phyloP scores from a whole-genome alignment of 2,329 filamentous ascomycete species.

The Colletotrichum aenigma region DNA sequence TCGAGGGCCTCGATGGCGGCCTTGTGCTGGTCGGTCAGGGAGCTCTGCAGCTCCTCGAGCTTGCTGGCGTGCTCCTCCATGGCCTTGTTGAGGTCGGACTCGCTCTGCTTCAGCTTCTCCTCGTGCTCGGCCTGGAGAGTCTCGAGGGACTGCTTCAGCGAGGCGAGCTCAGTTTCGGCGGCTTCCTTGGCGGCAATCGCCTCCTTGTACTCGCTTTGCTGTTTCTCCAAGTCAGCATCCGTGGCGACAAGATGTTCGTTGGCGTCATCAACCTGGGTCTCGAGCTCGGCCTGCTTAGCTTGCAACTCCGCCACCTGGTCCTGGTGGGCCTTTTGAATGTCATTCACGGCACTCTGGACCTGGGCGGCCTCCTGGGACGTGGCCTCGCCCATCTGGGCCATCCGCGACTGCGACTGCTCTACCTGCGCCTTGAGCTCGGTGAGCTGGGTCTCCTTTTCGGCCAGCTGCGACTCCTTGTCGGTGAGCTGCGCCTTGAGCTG shows the following conservation, averaged over 20 bases:
- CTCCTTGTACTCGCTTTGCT: constrained; percentile 53
- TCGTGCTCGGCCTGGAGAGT: constrained; percentile 44
- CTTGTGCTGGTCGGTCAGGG: constrained; percentile 55
- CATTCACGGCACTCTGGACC: constrained; percentile 31
- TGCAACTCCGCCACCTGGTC: constrained; percentile 54
- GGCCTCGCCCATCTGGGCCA: constrained; percentile 58
- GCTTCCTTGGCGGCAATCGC: constrained; percentile 54
- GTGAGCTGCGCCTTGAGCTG: constrained; percentile 64
- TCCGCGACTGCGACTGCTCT: constrained; percentile 57
- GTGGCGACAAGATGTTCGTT: constrained; percentile 55
- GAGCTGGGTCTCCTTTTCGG: constrained; percentile 62
- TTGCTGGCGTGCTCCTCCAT: constrained; percentile 53
- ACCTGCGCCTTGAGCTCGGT: constrained; percentile 62
- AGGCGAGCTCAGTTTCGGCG: constrained; percentile 51
- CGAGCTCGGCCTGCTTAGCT: constrained; percentile 51
- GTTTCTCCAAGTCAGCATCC: constrained; percentile 54
- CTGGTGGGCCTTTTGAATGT: constrained; percentile 32
- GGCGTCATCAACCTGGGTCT: constrained; percentile 51
- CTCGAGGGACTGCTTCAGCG: constrained; percentile 56
- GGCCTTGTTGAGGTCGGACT: constrained; percentile 41
- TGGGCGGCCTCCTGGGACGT: constrained; percentile 44
- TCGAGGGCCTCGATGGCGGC: constrained; percentile 54
- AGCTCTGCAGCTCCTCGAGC: constrained; percentile 54
- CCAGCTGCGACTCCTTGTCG: constrained; percentile 62
- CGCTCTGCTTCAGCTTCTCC: constrained; percentile 38